Base-by-base conservation (phyloP, 768 basidiomycete genomes). In the Suillus cothurnatus region DNA sequence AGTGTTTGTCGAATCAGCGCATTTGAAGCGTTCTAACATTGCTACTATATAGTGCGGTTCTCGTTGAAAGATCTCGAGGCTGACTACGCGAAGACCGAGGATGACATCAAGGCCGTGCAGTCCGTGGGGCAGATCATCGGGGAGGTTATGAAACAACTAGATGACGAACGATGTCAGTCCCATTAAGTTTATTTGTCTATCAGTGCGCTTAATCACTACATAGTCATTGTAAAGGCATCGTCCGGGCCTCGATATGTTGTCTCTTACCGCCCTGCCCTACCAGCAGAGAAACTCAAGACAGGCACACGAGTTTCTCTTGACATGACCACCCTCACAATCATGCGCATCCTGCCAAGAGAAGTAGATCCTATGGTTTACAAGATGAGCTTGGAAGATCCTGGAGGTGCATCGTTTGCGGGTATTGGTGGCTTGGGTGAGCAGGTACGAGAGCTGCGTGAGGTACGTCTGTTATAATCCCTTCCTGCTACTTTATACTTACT, bases 71-170 rank as follows among this genome's bases (percentile, higher is more conserved):
- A 93, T 64, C 78, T 98, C 14, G 92, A 96, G 76, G 91, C 91
- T 71, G 91, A 90, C 53, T 99, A 88, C 72, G 93, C 88, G 70
- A 95, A 97, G 84, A 97, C 95, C 0, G 97, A 99, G 78, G 95
- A 99, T 32, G 97, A 99, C 72, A 97, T 99, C 79, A 99, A 98
- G 80, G 97, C 97, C 50, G 90, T 99, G 19, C 97, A 99, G 75
- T 96, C 94, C 9, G 97, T 99, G 17, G 97, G 97, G 36, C 97
- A 99, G 80, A 98, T 99, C 69, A 97, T 99, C 63, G 97, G 95
- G 67, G 97, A 99, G 80, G 94, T 99, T 64, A 91, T 99, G 88
- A 98, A 98, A 79, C 96, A 99, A 76, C 81, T 99, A 12, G 97
- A 99, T 72, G 95, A 97, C 67, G 97, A 99, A 78, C 85, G 97